Base-by-base conservation (phyloP, 2,329 filamentous ascomycete species). In the Aschersonia sp. region DNA sequence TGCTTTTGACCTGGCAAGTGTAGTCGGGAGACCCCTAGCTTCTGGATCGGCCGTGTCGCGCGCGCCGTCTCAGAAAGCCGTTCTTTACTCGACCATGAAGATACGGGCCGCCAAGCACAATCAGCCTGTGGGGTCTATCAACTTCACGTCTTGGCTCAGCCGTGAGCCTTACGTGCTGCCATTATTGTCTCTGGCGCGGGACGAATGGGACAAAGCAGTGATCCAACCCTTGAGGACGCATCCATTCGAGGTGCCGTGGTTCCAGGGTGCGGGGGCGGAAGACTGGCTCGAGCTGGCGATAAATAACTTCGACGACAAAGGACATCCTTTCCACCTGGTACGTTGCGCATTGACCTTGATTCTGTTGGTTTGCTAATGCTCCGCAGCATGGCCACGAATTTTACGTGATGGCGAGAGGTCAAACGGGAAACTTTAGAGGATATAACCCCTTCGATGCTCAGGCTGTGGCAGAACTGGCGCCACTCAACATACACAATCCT, bases 231-330 rank as follows among this genome's bases (percentile, higher is more conserved):
- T 48, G 8, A n/a, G 29, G 5, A 47, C 48, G 5, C 53, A 53
- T 22, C 48, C 35, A 0, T 49, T 56, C 9, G 31, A 45, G 14
- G 52, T 53, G 10, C 55, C 55, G 0, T 51, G 50, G 50, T 52
- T 53, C 41, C 41, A 46, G 4, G 45, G 43, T 9, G 45, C 50
- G 1, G 54, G 54, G 31, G 14, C 43, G 12, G 62, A 55, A 6
- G 50, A 51, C 32, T 74, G 71, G 69, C 58, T 72, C 1, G 70
- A 73, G 50, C 52, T 73, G 1, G 60, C 72, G 4, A 57, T 73
- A 44, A 74, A 74, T 51, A 74, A 74, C 47, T 58, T 72, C 12
- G 71, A 74, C 48, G 70, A 73, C 41, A 67, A 66, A 6, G 58
- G 62, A 0, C 71, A 74, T 52, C 71, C 71, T 0, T 73, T 73